Base-by-base conservation (phyloP, 1,284 basidiomycete genomes). In the Tilletia horrida region DNA sequence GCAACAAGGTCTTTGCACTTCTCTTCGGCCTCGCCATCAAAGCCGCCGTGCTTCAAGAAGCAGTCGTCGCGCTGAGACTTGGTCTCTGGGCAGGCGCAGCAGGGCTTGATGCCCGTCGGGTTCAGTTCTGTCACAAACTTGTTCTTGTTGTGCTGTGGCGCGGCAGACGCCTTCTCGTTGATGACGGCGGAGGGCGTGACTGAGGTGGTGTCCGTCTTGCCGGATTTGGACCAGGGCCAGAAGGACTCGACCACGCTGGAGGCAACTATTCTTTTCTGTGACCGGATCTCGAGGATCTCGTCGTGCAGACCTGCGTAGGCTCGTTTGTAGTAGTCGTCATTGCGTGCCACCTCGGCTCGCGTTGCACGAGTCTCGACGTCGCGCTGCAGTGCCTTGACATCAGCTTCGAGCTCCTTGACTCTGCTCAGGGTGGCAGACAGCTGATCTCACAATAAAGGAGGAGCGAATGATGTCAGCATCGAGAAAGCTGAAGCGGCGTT, bases 81-180 rank as follows among this genome's bases (percentile, higher is more conserved):
- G 0, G 93, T 96, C 76, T 93, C 87, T 14, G 93, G 93, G 83
- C 94, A 98, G 57, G 94, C 94, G 78, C 94, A 97, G 80, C 94
- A 97, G 93, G 93, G 91, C 82, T 95, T 95, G 71, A 95, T 85
- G 18, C 92, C 92, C 77, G 91, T 82, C 0, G 93, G 93, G 81
- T 96, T 97, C 69, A 93, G 84, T 55, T 76, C 73, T 18, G 75
- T 75, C 61, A 79, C 77, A 14, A 76, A 73, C 62, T 74, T 74
- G 57, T 75, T 71, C 35, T 4, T 40, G 35, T 40, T 40, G 35
- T 40, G 35, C 35, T 40, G 35, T 11, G 35, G 35, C 11, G 35
- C 35, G 4, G 35, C 35, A 40, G 35, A 11, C 35, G 35, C 35
- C 35, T 40, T 40, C 35, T 40, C 35, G 35, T 11, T 40, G 35